Base-by-base conservation (phyloP, 306 rosid species). In the Sindora glabra region DNA sequence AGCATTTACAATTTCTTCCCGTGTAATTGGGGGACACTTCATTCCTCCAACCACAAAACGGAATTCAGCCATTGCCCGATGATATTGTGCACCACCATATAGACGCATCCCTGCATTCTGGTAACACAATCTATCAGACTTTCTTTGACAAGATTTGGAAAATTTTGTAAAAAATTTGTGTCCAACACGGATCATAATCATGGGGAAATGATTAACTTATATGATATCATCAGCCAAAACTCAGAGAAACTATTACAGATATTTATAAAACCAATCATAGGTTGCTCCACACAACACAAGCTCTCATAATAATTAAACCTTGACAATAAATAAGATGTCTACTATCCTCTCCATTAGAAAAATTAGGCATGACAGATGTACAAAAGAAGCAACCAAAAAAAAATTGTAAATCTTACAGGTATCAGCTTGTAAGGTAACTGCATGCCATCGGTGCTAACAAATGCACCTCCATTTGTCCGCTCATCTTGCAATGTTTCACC, bases 21-120 rank as follows among this genome's bases (percentile, higher is more conserved):
- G 81, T 5, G 94, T 88, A 41, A 92, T 92, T 62, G 98, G 90
- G 79, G 96, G 98, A 72, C 98, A 92, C 74, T 86, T 88, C 63
- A 72, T 86, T 82, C 98, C 98, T 67, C 98, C 95, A 71, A 88
- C 98, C 40, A 92, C 84, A 81, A 92, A 92, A 39, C 95, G 98
- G 40, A 92, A 92, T 75, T 92, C 96, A 72, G 96, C 98, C 98
- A 92, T 92, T 76, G 98, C 98, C 65, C 96, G 92, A 47, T 92
- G 98, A 79, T 92, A 92, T 64, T 92, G 98, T 67, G 96, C 98
- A 65, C 98, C 96, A 45, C 98, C 98, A 79, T 92, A 92, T 49
- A 92, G 88, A 56, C 95, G 98, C 96, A 92, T 92, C 46, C 94
- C 96, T 10, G 96, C 96, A 74, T 92, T 92, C 98, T 92, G 59